These are phyloP conservation scores for Selaginella tamariscina DNA, from an alignment of 75 land plant species.

Conservation along the genomic window DNA sequence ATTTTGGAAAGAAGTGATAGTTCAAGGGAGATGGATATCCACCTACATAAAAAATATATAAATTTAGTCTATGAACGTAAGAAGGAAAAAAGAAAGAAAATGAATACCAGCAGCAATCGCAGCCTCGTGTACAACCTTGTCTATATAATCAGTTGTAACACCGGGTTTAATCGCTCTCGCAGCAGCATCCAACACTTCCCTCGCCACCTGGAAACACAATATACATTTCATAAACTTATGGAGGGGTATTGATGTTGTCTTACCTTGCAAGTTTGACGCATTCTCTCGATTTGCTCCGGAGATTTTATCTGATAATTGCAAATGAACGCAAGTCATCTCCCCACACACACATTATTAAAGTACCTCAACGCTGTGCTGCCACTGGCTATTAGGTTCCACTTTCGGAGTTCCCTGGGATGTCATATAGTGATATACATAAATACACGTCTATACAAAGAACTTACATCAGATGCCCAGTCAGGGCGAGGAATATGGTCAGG, in stretches of 20 bases:
- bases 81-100: background rate
- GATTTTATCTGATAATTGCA: constrained; percentile 56
- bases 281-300: constrained; percentile 72
- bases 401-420: constrained; percentile 61
- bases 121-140: constrained; percentile 79
- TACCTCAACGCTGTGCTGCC: constrained; percentile 92
- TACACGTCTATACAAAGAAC: constrained; percentile 11
- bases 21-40: constrained; percentile 98
- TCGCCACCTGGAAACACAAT: constrained; percentile 47
- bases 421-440: background rate
- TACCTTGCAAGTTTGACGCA: constrained; percentile 84
- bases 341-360: too few relatives aligned
- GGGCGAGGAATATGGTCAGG: constrained; percentile 67
- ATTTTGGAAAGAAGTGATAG: constrained; percentile 95
- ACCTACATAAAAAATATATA: constrained; percentile 45
- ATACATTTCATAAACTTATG: background rate
- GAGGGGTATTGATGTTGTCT: constrained; percentile 13
- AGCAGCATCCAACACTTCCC: constrained; percentile 91
- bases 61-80: too few relatives aligned
- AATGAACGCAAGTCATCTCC: constrained; percentile 3
- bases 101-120: constrained; percentile 63
- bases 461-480: constrained; percentile 89
- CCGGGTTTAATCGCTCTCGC: constrained; percentile 83
- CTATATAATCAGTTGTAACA: constrained; percentile 94
- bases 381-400: constrained; percentile 60